phyloP scores from a whole-genome alignment of 495 filamentous ascomycete species.

The Xylaria intraflava region DNA sequence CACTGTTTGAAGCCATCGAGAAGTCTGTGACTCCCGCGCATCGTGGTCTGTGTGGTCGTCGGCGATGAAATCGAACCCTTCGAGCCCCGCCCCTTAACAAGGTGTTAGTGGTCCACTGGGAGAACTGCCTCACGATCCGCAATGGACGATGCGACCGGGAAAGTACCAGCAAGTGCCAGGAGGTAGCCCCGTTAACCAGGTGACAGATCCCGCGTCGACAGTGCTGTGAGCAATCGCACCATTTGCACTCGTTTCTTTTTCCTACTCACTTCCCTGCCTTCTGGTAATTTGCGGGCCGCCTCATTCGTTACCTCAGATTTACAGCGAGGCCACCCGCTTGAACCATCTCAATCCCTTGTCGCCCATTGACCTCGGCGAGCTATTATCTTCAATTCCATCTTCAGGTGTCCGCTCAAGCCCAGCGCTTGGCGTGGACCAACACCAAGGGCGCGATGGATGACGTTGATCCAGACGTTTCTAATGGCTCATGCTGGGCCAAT shows the following conservation, averaged over 20 bases:
- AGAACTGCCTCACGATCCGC: background rate
- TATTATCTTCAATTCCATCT: background rate
- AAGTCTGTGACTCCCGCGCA: too few relatives aligned
- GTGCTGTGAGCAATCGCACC: background rate
- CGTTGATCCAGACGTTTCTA: constrained; percentile 19
- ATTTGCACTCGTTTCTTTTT: background rate
- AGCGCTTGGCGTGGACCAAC: background rate
- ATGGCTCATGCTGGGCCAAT: constrained; percentile 32
- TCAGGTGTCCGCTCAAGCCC: background rate
- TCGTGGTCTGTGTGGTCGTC: too few relatives aligned
- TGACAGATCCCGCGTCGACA: background rate
- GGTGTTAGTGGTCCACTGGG: background rate
- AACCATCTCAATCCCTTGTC: background rate
- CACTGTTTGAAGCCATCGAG: too few relatives aligned
- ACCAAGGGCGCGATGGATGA: constrained; percentile 11
- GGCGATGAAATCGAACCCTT: background rate
- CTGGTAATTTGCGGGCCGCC: background rate
- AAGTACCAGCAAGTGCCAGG: background rate
- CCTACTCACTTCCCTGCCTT: background rate
- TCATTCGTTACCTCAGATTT: background rate
- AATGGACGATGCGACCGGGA: background rate
- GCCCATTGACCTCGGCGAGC: background rate
- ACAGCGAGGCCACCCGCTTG: background rate
- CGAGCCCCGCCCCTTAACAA: background rate
- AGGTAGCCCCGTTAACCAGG: background rate